Conservation (phyloP, 2,329 filamentous ascomycete genomes). For the Cladosporium sp. region DNA sequence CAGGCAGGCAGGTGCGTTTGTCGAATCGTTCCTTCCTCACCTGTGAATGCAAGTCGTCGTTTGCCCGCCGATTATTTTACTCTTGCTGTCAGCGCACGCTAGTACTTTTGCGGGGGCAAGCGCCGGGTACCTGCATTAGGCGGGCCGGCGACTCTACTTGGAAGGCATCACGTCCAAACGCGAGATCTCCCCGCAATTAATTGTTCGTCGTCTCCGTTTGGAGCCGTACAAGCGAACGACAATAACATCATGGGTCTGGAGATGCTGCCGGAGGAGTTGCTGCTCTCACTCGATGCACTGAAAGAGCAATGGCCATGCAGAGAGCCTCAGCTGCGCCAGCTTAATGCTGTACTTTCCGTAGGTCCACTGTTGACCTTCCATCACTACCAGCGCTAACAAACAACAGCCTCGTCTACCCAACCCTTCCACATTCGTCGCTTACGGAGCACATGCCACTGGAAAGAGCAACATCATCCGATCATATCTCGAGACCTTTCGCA, state of each 20-base stretch:
- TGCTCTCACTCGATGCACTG: constrained; percentile 18
- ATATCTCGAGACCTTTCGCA: constrained; percentile 50
- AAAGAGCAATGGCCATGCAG: constrained; percentile 31
- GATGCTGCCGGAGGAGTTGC: constrained; percentile 26
- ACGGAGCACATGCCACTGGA: constrained; percentile 82
- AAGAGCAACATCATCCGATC: constrained; percentile 68
- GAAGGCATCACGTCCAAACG: neutral
- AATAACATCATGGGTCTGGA: constrained; percentile 4
- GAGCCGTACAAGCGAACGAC: neutral
- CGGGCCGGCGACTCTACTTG: too few relatives aligned
- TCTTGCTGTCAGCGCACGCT: neutral
- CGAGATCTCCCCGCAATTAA: neutral
- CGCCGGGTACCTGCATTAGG: constrained; percentile 9
- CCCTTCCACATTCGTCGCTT: constrained; percentile 68
- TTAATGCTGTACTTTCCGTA: constrained; percentile 44
- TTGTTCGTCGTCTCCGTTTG: neutral
- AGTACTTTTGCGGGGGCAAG: too few relatives aligned
- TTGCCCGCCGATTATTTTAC: neutral
- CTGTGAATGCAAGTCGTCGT: neutral
- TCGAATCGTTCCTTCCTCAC: constrained; percentile 17
- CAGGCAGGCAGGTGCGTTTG: constrained; percentile 8
- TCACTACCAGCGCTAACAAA: neutral
- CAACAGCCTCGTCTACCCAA: constrained; percentile 60
- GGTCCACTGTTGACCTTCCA: constrained; percentile 15
- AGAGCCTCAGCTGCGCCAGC: constrained; percentile 44